Evolutionary conservation across 176 grass and related monocot species (phyloP), one percentile per base, ranked within the genome.

Genomic region (Oryza glaberrima): DNA sequence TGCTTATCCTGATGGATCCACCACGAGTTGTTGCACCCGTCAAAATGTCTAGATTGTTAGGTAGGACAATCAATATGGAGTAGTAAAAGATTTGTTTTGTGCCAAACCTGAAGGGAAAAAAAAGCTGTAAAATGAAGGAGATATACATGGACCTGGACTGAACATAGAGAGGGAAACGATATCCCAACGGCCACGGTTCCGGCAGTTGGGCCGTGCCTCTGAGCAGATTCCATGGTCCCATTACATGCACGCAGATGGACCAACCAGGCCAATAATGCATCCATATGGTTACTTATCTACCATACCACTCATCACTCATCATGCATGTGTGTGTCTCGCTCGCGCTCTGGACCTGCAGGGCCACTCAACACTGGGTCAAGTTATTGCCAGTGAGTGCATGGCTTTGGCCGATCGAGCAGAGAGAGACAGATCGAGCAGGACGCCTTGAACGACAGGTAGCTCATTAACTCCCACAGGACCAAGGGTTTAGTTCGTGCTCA

Each of bases 171-270:
- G 32, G 43, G 86, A 38, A 78, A 66, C 5, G 40, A 78, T 32
- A 78, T 83, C 86, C 80, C 73, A 88, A 88, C 86, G 52, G 86
- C 86, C 73, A 65, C 60, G 73, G n/a, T 71, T 17, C 41, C 13
- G 79, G 72, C 71, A 9, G 86, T 82, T 82, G 47, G 48, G 36
- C 85, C 36, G 43, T 64, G 69, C 35, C 26, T 30, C 17, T 75
- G 40, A 44, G 32, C 65, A 75, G 85, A 76, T 86, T 74, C 64
- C 58, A 44, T 73, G 70, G 54, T 65, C 65, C 72, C 72, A 46
- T 63, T 19, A 17, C 61, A 38, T 9, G 26, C 61, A 38, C 2
- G 60, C 20, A 78, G 41, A 36, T 11, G 70, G 70, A 47, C 81
- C 73, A 75, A 47, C 81, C 73, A 75, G 44, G 71, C 58, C 58